Evolutionary conservation across 805 yeast species (phyloP).

Genomic region (Candida maesae): DNA sequence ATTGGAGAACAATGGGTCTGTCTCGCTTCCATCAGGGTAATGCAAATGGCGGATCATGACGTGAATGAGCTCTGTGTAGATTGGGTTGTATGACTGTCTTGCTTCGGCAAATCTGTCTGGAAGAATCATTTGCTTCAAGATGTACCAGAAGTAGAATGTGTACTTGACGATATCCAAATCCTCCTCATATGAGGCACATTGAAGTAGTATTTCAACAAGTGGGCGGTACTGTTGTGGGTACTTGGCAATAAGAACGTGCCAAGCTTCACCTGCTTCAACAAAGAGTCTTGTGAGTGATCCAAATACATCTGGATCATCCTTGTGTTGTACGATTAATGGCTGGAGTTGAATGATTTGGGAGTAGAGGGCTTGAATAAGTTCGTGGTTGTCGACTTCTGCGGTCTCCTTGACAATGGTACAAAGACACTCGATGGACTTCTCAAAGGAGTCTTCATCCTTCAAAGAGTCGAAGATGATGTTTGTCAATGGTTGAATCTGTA

Average conservation of each 20-base stretch:
- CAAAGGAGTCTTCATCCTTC: constrained; percentile 61
- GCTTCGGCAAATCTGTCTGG: constrained; percentile 56
- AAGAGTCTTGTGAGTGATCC: constrained; percentile 71
- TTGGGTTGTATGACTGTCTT: constrained; percentile 44
- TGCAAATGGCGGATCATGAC: constrained; percentile 65
- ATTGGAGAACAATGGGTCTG: constrained; percentile 49
- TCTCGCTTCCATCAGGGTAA: constrained; percentile 57
- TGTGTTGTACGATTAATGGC: constrained; percentile 42
- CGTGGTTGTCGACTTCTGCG: constrained; percentile 62
- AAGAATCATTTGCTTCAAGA: constrained; percentile 62
- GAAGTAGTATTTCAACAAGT: constrained; percentile 67
- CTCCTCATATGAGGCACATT: constrained; percentile 67
- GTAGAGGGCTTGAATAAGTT: constrained; percentile 61
- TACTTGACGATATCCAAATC: constrained; percentile 88
- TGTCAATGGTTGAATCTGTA: constrained; percentile 61
- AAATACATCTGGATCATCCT: constrained; percentile 48
- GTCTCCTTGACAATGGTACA: constrained; percentile 79
- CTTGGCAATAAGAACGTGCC: constrained; percentile 84
- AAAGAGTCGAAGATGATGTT: constrained; percentile 64
- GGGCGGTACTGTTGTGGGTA: constrained; percentile 66
- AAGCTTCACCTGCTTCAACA: constrained; percentile 91
- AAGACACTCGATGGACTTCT: constrained; percentile 83
- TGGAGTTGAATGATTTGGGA: constrained; percentile 63
- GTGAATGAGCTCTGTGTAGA: constrained; percentile 54
- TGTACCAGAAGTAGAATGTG: constrained; percentile 91